phyloP scores from a whole-genome alignment of 345 rosid species.

The Orychophragmus violaceus region DNA sequence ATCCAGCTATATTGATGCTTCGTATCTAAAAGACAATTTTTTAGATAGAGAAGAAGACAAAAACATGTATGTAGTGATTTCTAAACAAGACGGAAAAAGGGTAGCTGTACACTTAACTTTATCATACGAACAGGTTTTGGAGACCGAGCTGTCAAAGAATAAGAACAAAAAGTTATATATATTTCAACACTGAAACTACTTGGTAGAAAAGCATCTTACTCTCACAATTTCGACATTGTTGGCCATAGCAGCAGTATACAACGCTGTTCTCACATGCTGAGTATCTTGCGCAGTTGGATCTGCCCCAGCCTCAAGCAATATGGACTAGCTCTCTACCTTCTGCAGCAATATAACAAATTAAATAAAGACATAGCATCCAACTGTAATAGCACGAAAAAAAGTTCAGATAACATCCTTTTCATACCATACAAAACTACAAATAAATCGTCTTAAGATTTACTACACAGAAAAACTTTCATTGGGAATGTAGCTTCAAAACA shows the following conservation, averaged over 20 bases:
- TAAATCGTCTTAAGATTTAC: not conserved
- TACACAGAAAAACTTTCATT: not conserved
- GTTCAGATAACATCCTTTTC: not conserved
- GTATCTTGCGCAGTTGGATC: slow-evolving; percentile 85
- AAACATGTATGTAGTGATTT: no score
- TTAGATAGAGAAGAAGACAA: no score
- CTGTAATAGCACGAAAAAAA: not conserved
- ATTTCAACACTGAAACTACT: no score
- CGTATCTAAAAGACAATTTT: no score
- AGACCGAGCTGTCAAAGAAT: no score
- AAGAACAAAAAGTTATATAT: no score
- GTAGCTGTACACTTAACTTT: no score
- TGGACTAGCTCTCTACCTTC: slow-evolving; percentile 92
- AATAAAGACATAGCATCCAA: not conserved
- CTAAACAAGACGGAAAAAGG: no score
- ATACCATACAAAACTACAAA: not conserved
- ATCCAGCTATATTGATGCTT: no score
- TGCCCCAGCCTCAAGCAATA: slow-evolving; percentile 91
- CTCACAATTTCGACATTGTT: slow-evolving; percentile 84
- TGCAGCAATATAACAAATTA: slow-evolving; percentile 30
- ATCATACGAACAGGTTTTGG: no score
- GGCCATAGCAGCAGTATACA: slow-evolving; percentile 91
- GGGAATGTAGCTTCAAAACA: not conserved
- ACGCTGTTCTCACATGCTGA: slow-evolving; percentile 78
- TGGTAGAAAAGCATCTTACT: slow-evolving; percentile 40